Evolutionary conservation across 495 filamentous ascomycete genomes (phyloP).

Genomic region (Penicillium goetzii): DNA sequence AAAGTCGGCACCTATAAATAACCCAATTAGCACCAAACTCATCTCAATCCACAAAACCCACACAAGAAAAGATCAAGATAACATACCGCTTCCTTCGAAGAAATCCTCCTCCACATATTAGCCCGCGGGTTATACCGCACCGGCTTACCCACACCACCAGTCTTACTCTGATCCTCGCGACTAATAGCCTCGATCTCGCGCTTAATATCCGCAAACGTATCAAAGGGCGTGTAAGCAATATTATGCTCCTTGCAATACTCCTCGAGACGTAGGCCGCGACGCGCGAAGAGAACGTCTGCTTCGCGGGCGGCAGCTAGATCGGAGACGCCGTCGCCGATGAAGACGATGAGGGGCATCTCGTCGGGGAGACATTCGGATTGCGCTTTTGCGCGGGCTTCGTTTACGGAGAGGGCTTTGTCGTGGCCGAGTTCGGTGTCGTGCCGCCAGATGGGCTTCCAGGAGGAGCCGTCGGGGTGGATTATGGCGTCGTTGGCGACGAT

Average conservation of each 20-base stretch:
- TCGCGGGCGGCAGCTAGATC: conserved; percentile 74
- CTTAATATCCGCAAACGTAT: conserved; percentile 72
- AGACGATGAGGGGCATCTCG: conserved; percentile 71
- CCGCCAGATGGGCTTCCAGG: conserved; percentile 73
- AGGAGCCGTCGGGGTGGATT: conserved; percentile 59
- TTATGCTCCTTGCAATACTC: conserved; percentile 70
- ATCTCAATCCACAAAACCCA: not conserved
- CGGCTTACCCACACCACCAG: conserved; percentile 63
- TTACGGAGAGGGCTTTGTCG: conserved; percentile 70
- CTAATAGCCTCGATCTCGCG: conserved; percentile 62
- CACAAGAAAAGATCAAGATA: not conserved
- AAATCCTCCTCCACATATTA: conserved; percentile 70
- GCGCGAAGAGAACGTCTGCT: conserved; percentile 77
- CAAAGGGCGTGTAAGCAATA: conserved; percentile 66
- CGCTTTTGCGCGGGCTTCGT: conserved; percentile 60
- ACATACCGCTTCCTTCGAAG: conserved; percentile 58
- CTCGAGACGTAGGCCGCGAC: conserved; percentile 68
- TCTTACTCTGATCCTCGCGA: conserved; percentile 65
- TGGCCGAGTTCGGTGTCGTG: conserved; percentile 70
- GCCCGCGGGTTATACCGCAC: conserved; percentile 70
- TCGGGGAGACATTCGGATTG: conserved; percentile 58
- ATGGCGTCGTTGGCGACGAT: conserved; percentile 73
- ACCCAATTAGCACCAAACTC: conserved; percentile 9
- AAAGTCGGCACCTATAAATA: conserved; percentile 52
- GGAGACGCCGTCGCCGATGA: conserved; percentile 79